A percentile compares a stretch with the other conserved stretches of the same genome.
These are phyloP conservation scores for Sherardia arvensis DNA, from an alignment of 257 asterid species.

Conservation along the genomic window DNA sequence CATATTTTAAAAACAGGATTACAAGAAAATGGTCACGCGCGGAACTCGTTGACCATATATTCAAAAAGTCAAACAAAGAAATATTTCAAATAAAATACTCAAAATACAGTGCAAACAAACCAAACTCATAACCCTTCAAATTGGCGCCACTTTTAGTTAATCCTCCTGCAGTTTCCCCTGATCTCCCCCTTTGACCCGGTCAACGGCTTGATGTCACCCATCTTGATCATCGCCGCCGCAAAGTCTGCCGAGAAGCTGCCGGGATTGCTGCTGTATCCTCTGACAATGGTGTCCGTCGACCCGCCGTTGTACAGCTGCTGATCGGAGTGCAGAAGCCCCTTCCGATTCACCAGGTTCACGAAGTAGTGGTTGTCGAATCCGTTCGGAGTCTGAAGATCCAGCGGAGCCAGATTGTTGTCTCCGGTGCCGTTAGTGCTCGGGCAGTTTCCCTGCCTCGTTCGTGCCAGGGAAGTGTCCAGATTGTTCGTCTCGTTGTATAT, in stretches of 20 bases:
- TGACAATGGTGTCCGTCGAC: slow-evolving; percentile 47
- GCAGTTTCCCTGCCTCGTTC: slow-evolving; percentile 41
- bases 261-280: slow-evolving; percentile 25
- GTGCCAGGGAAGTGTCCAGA: slow-evolving; percentile 46
- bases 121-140: neutral
- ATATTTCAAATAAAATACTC: neutral
- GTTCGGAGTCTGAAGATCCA: slow-evolving; percentile 56
- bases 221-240: slow-evolving; percentile 53
- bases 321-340: slow-evolving; percentile 87
- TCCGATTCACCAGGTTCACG: slow-evolving; percentile 41
- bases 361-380: slow-evolving; percentile 62
- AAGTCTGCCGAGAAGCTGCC: slow-evolving; percentile 45
- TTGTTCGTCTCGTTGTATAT: slow-evolving; percentile 65
- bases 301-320: slow-evolving; percentile 73
- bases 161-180: slow-evolving; percentile 69
- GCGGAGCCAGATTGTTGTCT: slow-evolving; percentile 81
- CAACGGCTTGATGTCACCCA: slow-evolving; percentile 76
- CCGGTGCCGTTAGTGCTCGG: slow-evolving; percentile 51
- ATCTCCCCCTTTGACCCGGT: slow-evolving; percentile 71
- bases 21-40: neutral
- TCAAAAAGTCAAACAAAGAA: too few species aligned
- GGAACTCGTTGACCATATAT: neutral
- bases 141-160: slow-evolving; percentile 26
- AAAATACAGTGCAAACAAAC: neutral
- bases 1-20: too few species aligned